These are phyloP conservation scores for Filobasidium floriforme DNA, from an alignment of 768 basidiomycete genomes.

Conservation along the genomic window DNA sequence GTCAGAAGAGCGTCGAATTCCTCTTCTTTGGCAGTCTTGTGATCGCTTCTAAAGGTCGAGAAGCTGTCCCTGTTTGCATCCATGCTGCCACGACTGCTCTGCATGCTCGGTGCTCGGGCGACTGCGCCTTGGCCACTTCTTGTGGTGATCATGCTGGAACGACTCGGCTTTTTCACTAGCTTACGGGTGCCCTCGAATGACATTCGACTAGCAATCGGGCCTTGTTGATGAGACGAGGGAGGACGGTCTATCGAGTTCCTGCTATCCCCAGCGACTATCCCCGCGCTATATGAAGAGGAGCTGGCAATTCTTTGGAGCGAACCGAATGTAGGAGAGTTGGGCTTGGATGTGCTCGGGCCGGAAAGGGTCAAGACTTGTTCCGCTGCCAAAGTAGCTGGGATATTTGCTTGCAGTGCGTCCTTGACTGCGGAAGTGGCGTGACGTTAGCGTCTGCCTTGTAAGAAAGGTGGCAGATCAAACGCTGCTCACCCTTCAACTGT, in stretches of 20 bases:
- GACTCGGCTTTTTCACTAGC: not conserved
- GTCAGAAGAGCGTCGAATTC: constrained; percentile 92
- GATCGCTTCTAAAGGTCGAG: not conserved
- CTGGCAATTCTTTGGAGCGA: not conserved
- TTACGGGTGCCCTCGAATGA: not conserved
- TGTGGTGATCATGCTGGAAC: not conserved
- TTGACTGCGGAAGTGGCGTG: constrained; percentile 7
- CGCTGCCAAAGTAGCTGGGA: not conserved
- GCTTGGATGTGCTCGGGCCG: not conserved
- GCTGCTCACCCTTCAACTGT: constrained; percentile 56
- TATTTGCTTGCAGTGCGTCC: not conserved
- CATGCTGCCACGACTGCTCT: not conserved
- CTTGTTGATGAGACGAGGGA: too few relatives aligned
- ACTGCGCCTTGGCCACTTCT: not conserved
- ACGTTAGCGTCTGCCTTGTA: too few relatives aligned
- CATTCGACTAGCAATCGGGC: not conserved
- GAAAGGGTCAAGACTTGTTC: not conserved
- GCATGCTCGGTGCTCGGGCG: not conserved
- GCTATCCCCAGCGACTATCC: not conserved
- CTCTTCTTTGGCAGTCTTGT: constrained; percentile 51
- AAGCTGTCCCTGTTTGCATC: not conserved
- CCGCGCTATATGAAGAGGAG: not conserved
- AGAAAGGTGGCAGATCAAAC: too few relatives aligned
- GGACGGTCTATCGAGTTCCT: too few relatives aligned
- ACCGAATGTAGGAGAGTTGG: not conserved